Base-by-base conservation (phyloP, 257 asterid species). In the Solanum raphanifolium region DNA sequence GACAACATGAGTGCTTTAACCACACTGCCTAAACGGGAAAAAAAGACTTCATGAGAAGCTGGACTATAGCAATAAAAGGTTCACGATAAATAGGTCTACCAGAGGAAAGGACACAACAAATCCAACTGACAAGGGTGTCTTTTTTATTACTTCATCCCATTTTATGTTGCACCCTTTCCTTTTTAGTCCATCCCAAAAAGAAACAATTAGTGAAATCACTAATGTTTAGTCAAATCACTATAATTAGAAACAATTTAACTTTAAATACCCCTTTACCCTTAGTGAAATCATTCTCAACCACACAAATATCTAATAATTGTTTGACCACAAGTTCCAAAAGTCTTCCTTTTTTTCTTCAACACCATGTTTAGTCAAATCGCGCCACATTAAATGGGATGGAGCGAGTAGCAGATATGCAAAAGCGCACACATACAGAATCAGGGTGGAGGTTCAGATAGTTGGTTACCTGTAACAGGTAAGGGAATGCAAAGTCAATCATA, bases 401-500 rank as follows among this genome's bases (percentile, higher is more conserved):
- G 66, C 5, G 66, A 20, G 66, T 58, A 81, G 85, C 39, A 16
- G 16, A 81, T 81, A 41, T 1, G 39, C 38, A 81, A 13, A 43
- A 15, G 66, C 10, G 3, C 85, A 27, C 39, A 81, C 68, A 81
- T 81, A 48, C 29, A 46, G 25, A 81, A 29, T 48, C 41, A 81
- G 29, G 66, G 68, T 48, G 85, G 85, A 81, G 85, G 69, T 31
- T 82, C 85, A 88, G 86, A 88, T 66, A 90, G 79, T 89, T 83
- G 95, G 79, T 89, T 83, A 97, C 99, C 99, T 97, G 99, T 86
- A 96, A 93, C 82, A 97, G 93, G 89, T 95, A 96, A 11, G 99
- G 99, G 94, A 97, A 95, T 86, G 99, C 98, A 90, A 97, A 97
- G 91, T 96, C 99, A 25, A 96, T 89, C 97, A 95, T 96, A 92